Base-by-base conservation (phyloP, 441 rosid genomes). In the Populus hybrid region DNA sequence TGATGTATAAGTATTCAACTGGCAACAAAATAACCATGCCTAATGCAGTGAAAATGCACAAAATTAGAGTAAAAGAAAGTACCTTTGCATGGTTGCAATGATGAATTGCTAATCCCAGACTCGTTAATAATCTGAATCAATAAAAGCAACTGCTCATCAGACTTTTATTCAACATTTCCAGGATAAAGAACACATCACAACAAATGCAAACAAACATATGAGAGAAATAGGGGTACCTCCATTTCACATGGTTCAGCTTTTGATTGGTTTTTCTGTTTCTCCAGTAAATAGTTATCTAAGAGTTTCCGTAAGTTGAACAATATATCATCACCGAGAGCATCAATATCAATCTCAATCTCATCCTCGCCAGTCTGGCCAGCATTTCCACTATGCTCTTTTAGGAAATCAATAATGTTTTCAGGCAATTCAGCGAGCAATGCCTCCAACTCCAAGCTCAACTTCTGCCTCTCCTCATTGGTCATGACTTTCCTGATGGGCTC, bases 281-380 rank as follows among this genome's bases (percentile, higher is more conserved):
- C 88, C 68, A 83, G 79, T 72, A 92, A 77, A 88, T 84, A 87
- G 79, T 87, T 90, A 85, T 94, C 97, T 77, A 95, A 73, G 82
- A 92, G 92, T 83, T 89, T 88, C 79, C 90, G 85, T 75, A 95
- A 80, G 77, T 71, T 85, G 76, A 92, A 91, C 91, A 93, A 82
- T 24, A 86, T 85, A 75, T 88, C 97, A 83, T 89, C 86, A 66
- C 90, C 82, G 14, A 95, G 92, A 63, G 92, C 86, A 79, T 89
- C 91, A 77, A 95, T 87, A 83, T 95, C 98, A 81, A 95, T 89
- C 90, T 92, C 98, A 82, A 95, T 88, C 86, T 93, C 99, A 79
- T 84, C 92, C 73, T 94, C 98, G 14, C 80, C 85, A 30, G 85
- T 79, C 82, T 86, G 92, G 67, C 83, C 93, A 42, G 82, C 91